Conservation (phyloP, 805 yeast species). For the Suhomyces prunicola region DNA sequence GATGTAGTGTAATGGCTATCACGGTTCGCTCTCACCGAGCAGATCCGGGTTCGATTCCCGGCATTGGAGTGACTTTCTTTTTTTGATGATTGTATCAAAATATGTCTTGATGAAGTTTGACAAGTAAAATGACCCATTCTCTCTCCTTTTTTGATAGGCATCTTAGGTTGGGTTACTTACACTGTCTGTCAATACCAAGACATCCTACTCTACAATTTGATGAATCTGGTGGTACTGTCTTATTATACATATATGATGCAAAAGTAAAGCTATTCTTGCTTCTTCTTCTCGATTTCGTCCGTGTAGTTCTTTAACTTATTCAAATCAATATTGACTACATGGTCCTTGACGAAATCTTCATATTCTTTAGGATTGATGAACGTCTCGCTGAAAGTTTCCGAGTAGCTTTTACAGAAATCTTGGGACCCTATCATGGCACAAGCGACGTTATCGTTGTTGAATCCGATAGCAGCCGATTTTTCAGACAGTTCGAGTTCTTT, state of each 20-base stretch:
- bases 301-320: neutral
- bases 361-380: slow-evolving; percentile 1
- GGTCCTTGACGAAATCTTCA: slow-evolving; percentile 3
- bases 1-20: slow-evolving; percentile 8
- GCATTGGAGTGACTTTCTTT: neutral
- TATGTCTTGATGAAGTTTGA: neutral
- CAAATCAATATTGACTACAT: neutral
- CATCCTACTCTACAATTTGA: neutral
- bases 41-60: slow-evolving; percentile 9
- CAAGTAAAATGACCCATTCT: neutral
- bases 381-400: slow-evolving; percentile 3
- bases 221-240: neutral
- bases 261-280: neutral
- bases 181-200: neutral
- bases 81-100: neutral
- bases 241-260: neutral
- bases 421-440: slow-evolving; percentile 14
- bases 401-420: slow-evolving; percentile 13
- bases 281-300: neutral
- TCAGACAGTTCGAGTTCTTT: neutral
- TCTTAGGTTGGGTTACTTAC: too few species aligned
- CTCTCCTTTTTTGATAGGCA: too few species aligned
- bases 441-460: slow-evolving; percentile 12
- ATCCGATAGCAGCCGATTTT: slow-evolving; percentile 3
- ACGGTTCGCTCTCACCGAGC: slow-evolving; percentile 6